A percentile compares a stretch with the other conserved stretches of the same genome.
Evolutionary conservation across 2,329 filamentous ascomycete genomes (phyloP).

Genomic region (Thielaviopsis euricoi): DNA sequence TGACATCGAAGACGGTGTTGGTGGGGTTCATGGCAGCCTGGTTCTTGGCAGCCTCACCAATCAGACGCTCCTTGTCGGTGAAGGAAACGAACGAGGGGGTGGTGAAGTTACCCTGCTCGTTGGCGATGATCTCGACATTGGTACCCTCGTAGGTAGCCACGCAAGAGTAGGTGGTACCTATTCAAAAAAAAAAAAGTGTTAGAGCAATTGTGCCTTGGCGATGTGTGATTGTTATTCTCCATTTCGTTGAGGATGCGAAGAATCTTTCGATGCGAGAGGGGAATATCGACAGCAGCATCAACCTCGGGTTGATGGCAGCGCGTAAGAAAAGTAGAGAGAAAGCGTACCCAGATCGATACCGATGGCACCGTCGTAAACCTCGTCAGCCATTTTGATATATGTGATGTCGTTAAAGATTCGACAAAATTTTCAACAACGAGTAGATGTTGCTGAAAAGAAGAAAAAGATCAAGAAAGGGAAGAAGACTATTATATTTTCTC

Average conservation of each 20-base stretch:
- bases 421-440: constrained; percentile 13
- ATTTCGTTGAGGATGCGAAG: constrained; percentile 23
- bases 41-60: constrained; percentile 96
- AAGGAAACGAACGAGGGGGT: constrained; percentile 92
- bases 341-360: constrained; percentile 95
- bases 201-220: too few relatives aligned
- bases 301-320: constrained; percentile 45
- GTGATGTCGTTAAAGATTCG: constrained; percentile 12
- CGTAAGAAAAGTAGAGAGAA: constrained; percentile 15
- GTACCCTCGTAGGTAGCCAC: constrained; percentile 82
- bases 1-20: constrained; percentile 67
- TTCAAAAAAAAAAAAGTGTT: too few relatives aligned
- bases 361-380: constrained; percentile 99
- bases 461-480: constrained; percentile 12
- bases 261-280: constrained; percentile 89
- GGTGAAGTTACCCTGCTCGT: constrained; percentile 63
- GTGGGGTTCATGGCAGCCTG: constrained; percentile 68
- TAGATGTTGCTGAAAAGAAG: constrained; percentile 12
- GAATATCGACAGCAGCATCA: constrained; percentile 95
- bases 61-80: constrained; percentile 89
- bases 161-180: constrained; percentile 79
- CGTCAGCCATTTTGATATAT: constrained; percentile 58
- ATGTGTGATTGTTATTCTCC: background rate
- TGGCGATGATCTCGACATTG: constrained; percentile 88
- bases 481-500: constrained; percentile 13